Base-by-base conservation (phyloP, 352 stramenopile species). In the Phytophthora sojae region DNA sequence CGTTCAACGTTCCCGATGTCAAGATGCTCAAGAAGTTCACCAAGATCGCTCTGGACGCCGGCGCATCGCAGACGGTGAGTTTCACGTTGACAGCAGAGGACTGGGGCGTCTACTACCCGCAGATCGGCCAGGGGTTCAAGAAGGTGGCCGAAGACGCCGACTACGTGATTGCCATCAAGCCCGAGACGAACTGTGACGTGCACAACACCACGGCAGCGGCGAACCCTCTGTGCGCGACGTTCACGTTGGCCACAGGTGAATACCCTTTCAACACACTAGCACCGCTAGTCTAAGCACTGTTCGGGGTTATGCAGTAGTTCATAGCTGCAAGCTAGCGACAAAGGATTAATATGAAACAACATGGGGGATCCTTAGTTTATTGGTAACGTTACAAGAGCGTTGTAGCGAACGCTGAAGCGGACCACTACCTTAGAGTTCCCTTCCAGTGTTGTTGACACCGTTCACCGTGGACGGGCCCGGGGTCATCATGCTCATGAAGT, bases 1-100 rank as follows among this genome's bases (percentile, higher is more conserved):
- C 67, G 6, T 83, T 88, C 23, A 79, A 86, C 0, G 75, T 93
- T 8, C 86, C 88, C 1, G 88, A 94, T 52, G 80, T 90, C 54
- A 96, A 95, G 77, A 76, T 86, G 60, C 81, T 96, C 23, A 90
- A 92, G 63, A 85, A 86, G 52, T 95, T 94, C 57, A 67, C 74
- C 14, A 96, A 96, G 76, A 76, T 96, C 37, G 57, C 79, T 2
- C 67, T 95, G 45, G 29, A 71, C 49, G 68, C 85, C 0, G 79
- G 81, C 1, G 67, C 79, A 30, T 69, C 73, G 14, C 69, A 64
- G 14, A 68, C 65, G 6, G 73, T 86, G 3, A 73, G 65, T 12
- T 85, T 88, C 55, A 77, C 68, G 12, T 57, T 91, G 25, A 79
- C 74, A 21, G 68, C 58, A 0, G 73, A 77, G 7, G 83, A 92